A percentile compares a stretch with the other conserved stretches of the same genome.
These are phyloP conservation scores for Cichorium intybus DNA, from an alignment of 140 eudicot genomes.

Conservation along the genomic window DNA sequence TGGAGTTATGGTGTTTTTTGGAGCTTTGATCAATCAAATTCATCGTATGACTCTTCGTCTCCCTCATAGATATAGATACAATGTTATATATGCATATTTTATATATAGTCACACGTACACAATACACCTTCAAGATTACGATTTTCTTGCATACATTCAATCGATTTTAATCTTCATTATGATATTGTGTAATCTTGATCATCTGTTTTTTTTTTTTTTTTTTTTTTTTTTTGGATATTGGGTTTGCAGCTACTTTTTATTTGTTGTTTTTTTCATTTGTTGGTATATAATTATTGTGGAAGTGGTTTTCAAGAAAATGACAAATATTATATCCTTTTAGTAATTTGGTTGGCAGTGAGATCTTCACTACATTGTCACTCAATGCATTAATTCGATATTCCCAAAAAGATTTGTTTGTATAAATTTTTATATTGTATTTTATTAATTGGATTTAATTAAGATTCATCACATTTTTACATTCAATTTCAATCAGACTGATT, in stretches of 20 bases:
- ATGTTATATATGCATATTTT: neutral
- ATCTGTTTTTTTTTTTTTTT: neutral
- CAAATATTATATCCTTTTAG: conserved; percentile 13
- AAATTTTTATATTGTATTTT: too few relatives aligned
- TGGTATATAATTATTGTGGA: neutral
- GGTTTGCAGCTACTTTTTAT: neutral
- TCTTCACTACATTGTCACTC: conserved; percentile 24
- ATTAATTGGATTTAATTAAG: neutral
- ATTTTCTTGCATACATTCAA: neutral
- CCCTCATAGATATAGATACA: neutral
- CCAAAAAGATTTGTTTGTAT: too few relatives aligned
- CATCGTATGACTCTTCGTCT: conserved; percentile 47
- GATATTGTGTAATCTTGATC: neutral
- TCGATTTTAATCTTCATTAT: neutral
- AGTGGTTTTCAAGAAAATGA: conserved; percentile 17
- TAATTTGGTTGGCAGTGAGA: conserved; percentile 23
- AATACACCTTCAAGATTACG: neutral
- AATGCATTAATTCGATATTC: conserved; percentile 15
- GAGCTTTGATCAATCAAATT: conserved; percentile 66
- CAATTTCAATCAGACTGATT: neutral
- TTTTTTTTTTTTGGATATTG: neutral
- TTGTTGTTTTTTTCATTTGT: neutral
- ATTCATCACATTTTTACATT: conserved; percentile 16
- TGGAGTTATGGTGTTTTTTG: conserved; percentile 96
- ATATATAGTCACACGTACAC: neutral